Conservation (phyloP, 2,329 filamentous ascomycete species). For the Colletotrichum sp. region DNA sequence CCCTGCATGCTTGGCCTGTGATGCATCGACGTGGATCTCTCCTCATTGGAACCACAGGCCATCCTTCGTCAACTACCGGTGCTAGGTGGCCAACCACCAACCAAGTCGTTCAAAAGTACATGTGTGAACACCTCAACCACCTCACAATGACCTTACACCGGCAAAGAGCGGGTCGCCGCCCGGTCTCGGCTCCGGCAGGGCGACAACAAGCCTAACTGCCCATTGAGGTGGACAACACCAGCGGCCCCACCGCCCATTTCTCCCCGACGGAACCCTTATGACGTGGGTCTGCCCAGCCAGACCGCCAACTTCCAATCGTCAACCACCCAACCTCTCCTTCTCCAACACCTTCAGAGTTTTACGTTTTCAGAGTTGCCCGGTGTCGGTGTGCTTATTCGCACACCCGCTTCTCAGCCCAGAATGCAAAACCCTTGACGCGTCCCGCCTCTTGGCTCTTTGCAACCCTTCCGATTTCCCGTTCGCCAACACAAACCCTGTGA, state of each 20-base stretch:
- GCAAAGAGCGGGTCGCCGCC: conserved; percentile 6
- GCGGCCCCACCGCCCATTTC: background rate
- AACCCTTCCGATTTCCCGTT: background rate
- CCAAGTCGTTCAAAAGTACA: background rate
- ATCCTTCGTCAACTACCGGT: background rate
- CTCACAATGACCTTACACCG: background rate
- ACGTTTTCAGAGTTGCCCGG: background rate
- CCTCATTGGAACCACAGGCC: background rate
- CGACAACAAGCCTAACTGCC: background rate
- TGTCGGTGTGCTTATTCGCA: background rate
- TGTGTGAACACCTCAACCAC: background rate
- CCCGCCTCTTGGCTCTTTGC: background rate
- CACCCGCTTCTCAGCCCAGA: background rate
- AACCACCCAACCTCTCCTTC: background rate
- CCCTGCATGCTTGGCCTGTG: conserved; percentile 8
- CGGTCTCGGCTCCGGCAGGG: conserved; percentile 13
- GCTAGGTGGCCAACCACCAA: background rate
- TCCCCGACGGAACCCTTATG: background rate
- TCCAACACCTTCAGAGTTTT: background rate
- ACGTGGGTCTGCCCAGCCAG: conserved; percentile 1
- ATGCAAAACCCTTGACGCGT: background rate
- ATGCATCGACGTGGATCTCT: conserved; percentile 2
- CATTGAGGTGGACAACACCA: background rate
- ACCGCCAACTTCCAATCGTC: background rate
- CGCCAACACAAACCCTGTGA: background rate